phyloP scores from a whole-genome alignment of 768 basidiomycete species.

The Calvatia gigantea region DNA sequence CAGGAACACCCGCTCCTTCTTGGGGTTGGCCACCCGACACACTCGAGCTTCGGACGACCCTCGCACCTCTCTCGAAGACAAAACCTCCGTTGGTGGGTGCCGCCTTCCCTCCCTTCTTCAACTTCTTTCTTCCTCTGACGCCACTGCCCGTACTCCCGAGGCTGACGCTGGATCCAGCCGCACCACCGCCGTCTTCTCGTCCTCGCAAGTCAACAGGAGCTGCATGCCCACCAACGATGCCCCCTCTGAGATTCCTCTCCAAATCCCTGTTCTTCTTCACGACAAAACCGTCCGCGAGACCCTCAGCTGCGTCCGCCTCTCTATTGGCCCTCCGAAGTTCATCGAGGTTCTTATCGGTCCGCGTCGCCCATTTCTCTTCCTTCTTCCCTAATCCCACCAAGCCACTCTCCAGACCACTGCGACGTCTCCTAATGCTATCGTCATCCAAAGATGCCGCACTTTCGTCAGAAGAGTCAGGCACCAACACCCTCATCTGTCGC shows the following conservation, averaged over 20 bases:
- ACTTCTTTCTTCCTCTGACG: background rate
- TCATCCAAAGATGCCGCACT: background rate
- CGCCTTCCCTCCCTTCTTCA: background rate
- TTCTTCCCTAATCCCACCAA: slow-evolving; percentile 4
- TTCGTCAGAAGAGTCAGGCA: background rate
- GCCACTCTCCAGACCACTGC: background rate
- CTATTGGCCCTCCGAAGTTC: slow-evolving; percentile 13
- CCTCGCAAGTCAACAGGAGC: background rate
- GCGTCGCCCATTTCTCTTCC: slow-evolving; percentile 19
- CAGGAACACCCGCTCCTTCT: no score
- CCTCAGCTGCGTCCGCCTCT: slow-evolving; percentile 15
- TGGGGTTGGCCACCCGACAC: slow-evolving; percentile 17
- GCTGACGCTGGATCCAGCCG: background rate
- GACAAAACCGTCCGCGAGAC: slow-evolving; percentile 1
- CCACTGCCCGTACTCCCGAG: background rate
- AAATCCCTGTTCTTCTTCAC: slow-evolving; percentile 5
- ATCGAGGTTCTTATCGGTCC: slow-evolving; percentile 24
- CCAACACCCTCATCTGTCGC: background rate
- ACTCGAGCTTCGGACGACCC: slow-evolving; percentile 17
- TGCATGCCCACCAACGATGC: background rate
- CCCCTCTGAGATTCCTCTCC: slow-evolving; percentile 8
- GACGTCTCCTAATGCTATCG: slow-evolving; percentile 1
- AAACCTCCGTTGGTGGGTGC: background rate
- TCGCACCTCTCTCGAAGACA: slow-evolving; percentile 8
- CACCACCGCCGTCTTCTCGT: background rate